Evolutionary conservation across 2,329 filamentous ascomycete species (phyloP).

Genomic region (Monilinia laxa): DNA sequence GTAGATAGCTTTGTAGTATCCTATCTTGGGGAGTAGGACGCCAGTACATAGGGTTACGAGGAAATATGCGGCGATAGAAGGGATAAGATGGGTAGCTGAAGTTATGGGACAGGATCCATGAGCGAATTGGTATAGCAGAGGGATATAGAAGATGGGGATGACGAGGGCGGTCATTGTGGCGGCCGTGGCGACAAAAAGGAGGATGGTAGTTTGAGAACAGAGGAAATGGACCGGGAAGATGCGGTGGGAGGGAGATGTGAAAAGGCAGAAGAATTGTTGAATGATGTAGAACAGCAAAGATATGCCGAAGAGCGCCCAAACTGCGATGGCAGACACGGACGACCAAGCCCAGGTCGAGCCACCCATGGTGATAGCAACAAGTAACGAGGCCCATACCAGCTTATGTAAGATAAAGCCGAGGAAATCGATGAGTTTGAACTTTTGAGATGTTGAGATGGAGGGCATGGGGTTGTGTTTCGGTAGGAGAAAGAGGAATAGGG

Average conservation of each 20-base stretch:
- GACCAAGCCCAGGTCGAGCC: not conserved
- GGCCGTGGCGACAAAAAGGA: not conserved
- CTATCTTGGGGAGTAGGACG: not conserved
- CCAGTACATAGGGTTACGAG: not conserved
- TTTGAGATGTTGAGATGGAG: not conserved
- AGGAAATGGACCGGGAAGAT: not conserved
- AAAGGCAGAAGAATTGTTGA: not conserved
- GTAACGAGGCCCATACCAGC: not conserved
- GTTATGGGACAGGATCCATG: not conserved
- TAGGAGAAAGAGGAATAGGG: not conserved
- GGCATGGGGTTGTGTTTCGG: not conserved
- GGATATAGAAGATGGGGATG: not conserved
- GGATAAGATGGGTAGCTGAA: not conserved
- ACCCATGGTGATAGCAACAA: not conserved
- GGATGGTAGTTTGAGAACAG: not conserved
- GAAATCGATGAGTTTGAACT: not conserved
- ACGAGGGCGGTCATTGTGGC: not conserved
- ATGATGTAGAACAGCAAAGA: not conserved
- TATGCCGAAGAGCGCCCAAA: not conserved
- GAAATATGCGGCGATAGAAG: not conserved
- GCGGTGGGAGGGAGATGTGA: not conserved
- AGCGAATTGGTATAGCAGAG: not conserved
- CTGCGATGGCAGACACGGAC: not conserved
- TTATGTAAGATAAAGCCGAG: not conserved
- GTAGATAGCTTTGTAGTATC: not conserved